Evolutionary conservation across 306 rosid genomes (phyloP), one percentile per base, ranked within the genome.

Genomic region (Vigna radiata): DNA sequence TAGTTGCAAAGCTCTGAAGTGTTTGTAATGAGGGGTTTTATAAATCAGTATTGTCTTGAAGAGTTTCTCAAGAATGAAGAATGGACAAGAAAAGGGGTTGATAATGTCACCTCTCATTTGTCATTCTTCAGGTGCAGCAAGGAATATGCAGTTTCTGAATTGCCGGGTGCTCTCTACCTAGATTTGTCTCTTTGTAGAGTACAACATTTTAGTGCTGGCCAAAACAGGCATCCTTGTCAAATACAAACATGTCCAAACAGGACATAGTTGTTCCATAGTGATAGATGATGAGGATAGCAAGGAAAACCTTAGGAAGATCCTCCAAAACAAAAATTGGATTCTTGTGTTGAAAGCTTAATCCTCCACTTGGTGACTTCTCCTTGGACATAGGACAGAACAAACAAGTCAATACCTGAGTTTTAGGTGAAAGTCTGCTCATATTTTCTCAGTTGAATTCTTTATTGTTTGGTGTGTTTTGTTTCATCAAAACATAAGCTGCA

Each of bases 231-330:
- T 72, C 71, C 65, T 65, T 64, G 85, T 46, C 16, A 52, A 69
- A 64, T n/a, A 72, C 80, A 77, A 70, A 44, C 68, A 72, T 71
- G 46, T 67, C 7, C 71, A 36, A n/a, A 47, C 56, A 7, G 39
- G 27, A 2, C 17, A 53, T 68, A 4, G n/a, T 56, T 70, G 82
- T 71, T 64, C 50, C 48, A n/a, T 47, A 53, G 62, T 68, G 47
- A 13, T 29, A 73, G 61, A 6, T 62, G 72, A 74, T 85, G 82
- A 79, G 11, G 14, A 50, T 58, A 49, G 71, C 82, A 77, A 79
- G 76, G 80, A 75, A 82, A 85, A 54, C 59, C 89, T 56, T 82
- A 79, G 89, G 75, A 85, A 82, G 63, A 75, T 61, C 67, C 86
- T 82, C 82, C 82, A 85, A 78, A 82, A 70, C 5, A 23, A 3